Evolutionary conservation across 1,284 basidiomycete species (phyloP).

Genomic region (Pseudozyma sp.): DNA sequence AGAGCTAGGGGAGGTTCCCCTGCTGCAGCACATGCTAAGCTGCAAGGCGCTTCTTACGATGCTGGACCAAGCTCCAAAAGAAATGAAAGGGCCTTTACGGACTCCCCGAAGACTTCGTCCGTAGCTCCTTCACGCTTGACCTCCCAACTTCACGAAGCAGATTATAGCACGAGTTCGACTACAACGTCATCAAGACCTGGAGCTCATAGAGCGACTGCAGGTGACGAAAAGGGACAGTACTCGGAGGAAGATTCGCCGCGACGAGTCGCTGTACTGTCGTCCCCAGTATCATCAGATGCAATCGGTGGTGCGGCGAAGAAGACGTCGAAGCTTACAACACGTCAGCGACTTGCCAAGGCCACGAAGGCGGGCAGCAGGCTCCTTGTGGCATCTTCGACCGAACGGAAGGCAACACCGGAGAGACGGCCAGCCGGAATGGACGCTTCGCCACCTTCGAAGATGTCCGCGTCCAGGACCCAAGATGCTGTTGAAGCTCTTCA

Average conservation of each 20-base stretch:
- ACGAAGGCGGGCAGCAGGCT: slow-evolving; percentile 45
- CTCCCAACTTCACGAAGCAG: background rate
- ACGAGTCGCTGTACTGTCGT: slow-evolving; percentile 1
- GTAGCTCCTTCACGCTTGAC: slow-evolving; percentile 2
- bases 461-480: background rate
- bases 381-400: slow-evolving; percentile 17
- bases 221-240: slow-evolving; percentile 3
- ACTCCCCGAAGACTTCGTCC: slow-evolving; percentile 19
- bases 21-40: background rate
- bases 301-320: slow-evolving; percentile 16
- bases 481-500: background rate
- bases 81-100: slow-evolving; percentile 14
- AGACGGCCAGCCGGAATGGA: slow-evolving; percentile 5
- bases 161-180: background rate
- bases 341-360: slow-evolving; percentile 47
- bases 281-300: slow-evolving; percentile 20
- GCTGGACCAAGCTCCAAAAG: background rate
- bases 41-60: slow-evolving; percentile 18
- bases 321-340: slow-evolving; percentile 38
- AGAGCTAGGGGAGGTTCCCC: slow-evolving; percentile 1
- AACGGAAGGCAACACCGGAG: slow-evolving; percentile 25
- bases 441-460: slow-evolving; percentile 11
- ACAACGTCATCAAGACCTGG: background rate
- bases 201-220: background rate
- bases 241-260: slow-evolving; percentile 5